Base-by-base conservation (phyloP, 2,329 filamentous ascomycete species). In the Exophiala sp. region DNA sequence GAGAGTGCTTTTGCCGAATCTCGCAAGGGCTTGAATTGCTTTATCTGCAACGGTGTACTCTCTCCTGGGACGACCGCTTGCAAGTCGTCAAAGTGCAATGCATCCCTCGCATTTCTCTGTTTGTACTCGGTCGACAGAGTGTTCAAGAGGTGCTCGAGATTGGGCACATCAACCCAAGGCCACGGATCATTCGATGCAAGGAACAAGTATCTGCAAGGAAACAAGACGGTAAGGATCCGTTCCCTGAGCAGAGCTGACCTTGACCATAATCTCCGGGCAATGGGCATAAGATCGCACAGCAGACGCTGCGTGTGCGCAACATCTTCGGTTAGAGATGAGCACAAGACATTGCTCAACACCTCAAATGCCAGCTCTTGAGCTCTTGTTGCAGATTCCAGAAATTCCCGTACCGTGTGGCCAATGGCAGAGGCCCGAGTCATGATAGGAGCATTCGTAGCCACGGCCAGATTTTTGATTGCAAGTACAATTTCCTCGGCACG, bases 1-100 rank as follows among this genome's bases (percentile, higher is more conserved):
- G 68, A 64, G 43, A 70, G 65, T 22, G 68, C 66, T 53, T 60
- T 66, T 43, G 59, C 16, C 32, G 57, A 62, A 41, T 66, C 66
- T 18, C 67, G 57, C 18, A 67, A 62, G 43, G 69, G 70, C 13
- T 66, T 65, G 50, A 68, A 66, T 23, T 63, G 56, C 19, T 58
- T 61, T 18, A 56, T 50, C n/a, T 69, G 62, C 10, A 77, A 67
- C 11, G 67, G 67, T 16, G 43, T 42, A 7, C 51, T 50, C 39
- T 47, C 55, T 27, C 40, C 44, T 21, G 41, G 50, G 27, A 59
- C 55, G 63, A 63, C 71, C 62, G 86, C 85, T 0, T 75, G 70
- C 21, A 96, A 64, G 60, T 96, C 86, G 53, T 87, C 81, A n/a
- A 94, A 69, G 56, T 88, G 85, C 9, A 97, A 73, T 30, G 83